Evolutionary conservation across 2,329 filamentous ascomycete genomes (phyloP).

Genomic region (Cladosporium sp.): DNA sequence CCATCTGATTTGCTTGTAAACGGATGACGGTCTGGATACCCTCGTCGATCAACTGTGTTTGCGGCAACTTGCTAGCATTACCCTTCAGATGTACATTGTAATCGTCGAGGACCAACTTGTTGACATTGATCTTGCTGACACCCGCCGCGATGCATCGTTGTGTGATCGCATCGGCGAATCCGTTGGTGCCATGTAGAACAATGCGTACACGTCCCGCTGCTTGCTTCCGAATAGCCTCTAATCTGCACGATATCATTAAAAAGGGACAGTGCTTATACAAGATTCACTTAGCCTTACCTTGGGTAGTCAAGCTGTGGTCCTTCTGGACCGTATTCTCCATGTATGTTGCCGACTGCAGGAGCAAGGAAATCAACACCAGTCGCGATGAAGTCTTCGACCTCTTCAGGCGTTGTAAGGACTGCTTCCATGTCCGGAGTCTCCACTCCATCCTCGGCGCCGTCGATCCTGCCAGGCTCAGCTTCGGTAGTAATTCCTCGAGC

Average conservation of each 20-base stretch:
- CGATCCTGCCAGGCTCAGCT: slow-evolving; percentile 36
- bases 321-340: slow-evolving; percentile 34
- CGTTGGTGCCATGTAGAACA: slow-evolving; percentile 59
- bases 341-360: slow-evolving; percentile 35
- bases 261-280: not conserved
- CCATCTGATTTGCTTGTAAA: slow-evolving; percentile 26
- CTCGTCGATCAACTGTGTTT: slow-evolving; percentile 35
- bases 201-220: slow-evolving; percentile 45
- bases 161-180: slow-evolving; percentile 53
- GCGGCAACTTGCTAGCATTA: slow-evolving; percentile 25
- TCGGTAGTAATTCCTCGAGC: slow-evolving; percentile 33
- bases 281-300: slow-evolving; percentile 9
- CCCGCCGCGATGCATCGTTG: slow-evolving; percentile 52
- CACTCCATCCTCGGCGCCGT: slow-evolving; percentile 38
- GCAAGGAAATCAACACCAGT: slow-evolving; percentile 36
- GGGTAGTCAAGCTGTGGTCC: slow-evolving; percentile 36
- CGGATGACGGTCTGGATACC: slow-evolving; percentile 32
- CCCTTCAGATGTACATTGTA: slow-evolving; percentile 26
- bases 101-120: slow-evolving; percentile 51
- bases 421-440: slow-evolving; percentile 32
- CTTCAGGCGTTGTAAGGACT: slow-evolving; percentile 32
- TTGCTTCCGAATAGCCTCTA: slow-evolving; percentile 40
- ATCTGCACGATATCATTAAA: slow-evolving; percentile 23
- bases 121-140: slow-evolving; percentile 58
- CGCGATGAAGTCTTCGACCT: slow-evolving; percentile 31